Evolutionary conservation across 2,329 filamentous ascomycete species (phyloP).

Genomic region (Ophiosphaerella narmari): DNA sequence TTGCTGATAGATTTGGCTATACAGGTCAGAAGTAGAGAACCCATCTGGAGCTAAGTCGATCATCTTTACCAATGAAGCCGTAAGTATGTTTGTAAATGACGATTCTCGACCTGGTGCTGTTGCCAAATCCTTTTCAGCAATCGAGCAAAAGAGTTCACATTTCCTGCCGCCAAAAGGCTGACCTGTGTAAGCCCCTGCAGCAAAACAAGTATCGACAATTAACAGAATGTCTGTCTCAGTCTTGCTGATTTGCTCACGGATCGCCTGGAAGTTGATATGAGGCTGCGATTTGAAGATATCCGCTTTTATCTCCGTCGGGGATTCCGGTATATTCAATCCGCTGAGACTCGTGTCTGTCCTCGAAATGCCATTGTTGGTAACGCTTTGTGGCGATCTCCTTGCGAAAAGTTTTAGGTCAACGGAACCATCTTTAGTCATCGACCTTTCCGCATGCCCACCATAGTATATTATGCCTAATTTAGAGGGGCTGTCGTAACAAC

Average conservation of each 20-base stretch:
- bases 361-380: not conserved
- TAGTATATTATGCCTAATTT: constrained; percentile 24
- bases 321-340: constrained; percentile 1
- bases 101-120: constrained; percentile 6
- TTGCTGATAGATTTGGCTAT: constrained; percentile 8
- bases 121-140: constrained; percentile 8
- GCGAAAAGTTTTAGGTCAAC: constrained; percentile 5
- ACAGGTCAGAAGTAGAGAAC: constrained; percentile 15
- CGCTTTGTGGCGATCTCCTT: not conserved
- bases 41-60: constrained; percentile 8
- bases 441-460: constrained; percentile 12
- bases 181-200: constrained; percentile 10
- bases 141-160: constrained; percentile 18
- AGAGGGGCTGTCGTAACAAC: constrained; percentile 8
- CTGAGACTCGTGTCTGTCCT: not conserved
- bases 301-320: not conserved
- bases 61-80: not conserved
- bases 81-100: constrained; percentile 17
- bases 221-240: constrained; percentile 14
- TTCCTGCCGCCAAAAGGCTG: constrained; percentile 10
- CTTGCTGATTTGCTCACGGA: not conserved
- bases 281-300: not conserved
- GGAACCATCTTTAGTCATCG: constrained; percentile 1
- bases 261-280: constrained; percentile 4
- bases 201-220: constrained; percentile 18